Base-by-base conservation (phyloP, 1,139 yeast species). In the Tardiomyces digboiensis region DNA sequence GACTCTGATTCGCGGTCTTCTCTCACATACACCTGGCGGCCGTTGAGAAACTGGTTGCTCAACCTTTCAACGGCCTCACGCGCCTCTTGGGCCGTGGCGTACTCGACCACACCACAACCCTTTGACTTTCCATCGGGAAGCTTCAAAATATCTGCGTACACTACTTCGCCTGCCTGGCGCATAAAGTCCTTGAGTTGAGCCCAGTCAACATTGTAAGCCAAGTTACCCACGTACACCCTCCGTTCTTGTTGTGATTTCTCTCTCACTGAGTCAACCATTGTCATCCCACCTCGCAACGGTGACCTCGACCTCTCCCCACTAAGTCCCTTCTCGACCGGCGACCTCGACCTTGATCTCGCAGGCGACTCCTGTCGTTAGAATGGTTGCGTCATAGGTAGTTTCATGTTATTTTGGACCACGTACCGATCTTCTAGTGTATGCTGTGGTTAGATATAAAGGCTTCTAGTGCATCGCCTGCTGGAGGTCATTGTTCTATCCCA, bases 1-100 rank as follows among this genome's bases (percentile, higher is more conserved):
- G 56, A 55, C 44, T 57, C 66, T 41, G 50, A 45, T 46, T 65
- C 72, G 19, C 72, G 65, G 52, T 68, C 72, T 56, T 67, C 95
- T 65, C 97, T 81, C 7, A 91, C 95, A 66, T 84, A 89, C 40
- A 91, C 83, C 55, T 80, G 82, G 61, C 98, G 80, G 14, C 91
- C 95, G 59, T 72, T 69, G 52, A 82, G 76, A 42, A 71, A 74
- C 29, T 76, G 71, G 58, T 84, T 83, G 64, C 86, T 84, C 57
- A 75, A 81, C 53, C 77, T 73, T 44, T 71, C 68, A 52, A 91
- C 87, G 20, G 97, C 97, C 36, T 69, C 72, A 45, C 73, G 75
- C 2, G 89, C 97, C 47, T 80, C 86, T 19, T 76, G 81, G 46
- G 74, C 70, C 43, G 71, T 70, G 13, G 79, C 70, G 58, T 83